Evolutionary conservation across 2,329 filamentous ascomycete species (phyloP), one percentile per base, ranked within the genome.

Genomic region (Nectriaceae sp.): DNA sequence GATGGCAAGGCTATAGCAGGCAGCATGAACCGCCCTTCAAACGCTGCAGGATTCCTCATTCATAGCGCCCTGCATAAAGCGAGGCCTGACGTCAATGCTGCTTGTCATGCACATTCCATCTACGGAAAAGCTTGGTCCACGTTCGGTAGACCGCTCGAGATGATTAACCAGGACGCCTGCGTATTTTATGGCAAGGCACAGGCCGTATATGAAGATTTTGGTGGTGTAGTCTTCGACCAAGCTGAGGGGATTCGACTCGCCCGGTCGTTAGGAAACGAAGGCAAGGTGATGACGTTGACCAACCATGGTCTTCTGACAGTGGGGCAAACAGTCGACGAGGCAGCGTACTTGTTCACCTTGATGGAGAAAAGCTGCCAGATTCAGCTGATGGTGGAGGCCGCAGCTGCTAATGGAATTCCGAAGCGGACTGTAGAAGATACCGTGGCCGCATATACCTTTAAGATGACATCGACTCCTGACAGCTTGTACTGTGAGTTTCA

Each of bases 11-110:
- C 85, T 10, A 76, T 87, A 4, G 84, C 82, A 15, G 85, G 85
- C 1, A 85, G 86, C 59, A 84, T 84, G 60, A 70, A 76, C 19
- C 44, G 42, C 15, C 79, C 83, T 2, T 78, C 80, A n/a, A 88
- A 88, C 60, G 77, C 81, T 2, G 84, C 84, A 0, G 85, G 84
- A 1, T 88, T 87, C 62, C 65, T 85, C 45, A 88, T 89, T 48
- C 85, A 88, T 65, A 76, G 74, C 6, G 83, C 83, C 3, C 70
- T 88, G 8, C 78, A 85, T 66, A 82, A 81, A 66, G 79, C 79
- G 2, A 68, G 84, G 22, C 80, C 80, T 4, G 77, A 86, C 61
- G 79, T 84, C 37, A 74, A 80, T 54, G 84, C 84, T 2, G 80
- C 84, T 13, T 87, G 83, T 63, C 85, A 89, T 58, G 77, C 80